Base-by-base conservation (phyloP, 257 asterid genomes). In the Lavandula angustifolia region DNA sequence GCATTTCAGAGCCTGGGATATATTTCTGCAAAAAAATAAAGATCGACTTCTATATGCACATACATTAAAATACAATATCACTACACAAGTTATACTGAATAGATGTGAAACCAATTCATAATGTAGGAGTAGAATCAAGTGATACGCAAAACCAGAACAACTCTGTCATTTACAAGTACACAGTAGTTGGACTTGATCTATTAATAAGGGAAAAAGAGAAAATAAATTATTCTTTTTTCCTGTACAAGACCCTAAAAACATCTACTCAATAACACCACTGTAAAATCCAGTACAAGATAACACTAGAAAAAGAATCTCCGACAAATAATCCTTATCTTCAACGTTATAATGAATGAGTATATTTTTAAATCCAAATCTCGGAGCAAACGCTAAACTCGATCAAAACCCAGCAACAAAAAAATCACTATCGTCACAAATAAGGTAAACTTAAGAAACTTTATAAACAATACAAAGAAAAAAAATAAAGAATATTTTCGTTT, bases 291-390 rank as follows among this genome's bases (percentile, higher is more conserved):
- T 40, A 55, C 71, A 60, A 12, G 49, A 64, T 31, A 66, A 35
- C 32, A 11, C 69, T 65, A 54, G 48, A 56, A 38, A 60, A 29
- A 46, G 8, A 50, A 57, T 31, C 41, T 50, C 50, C 67, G 48
- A 64, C 63, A 60, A 29, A 44, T 12, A 43, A 29, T 43, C 18
- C 42, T 53, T 44, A 32, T 41, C 44, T 42, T 10, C 22, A 16
- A 32, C 3, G 60, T 18, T 17, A 49, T 13, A 38, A 50, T 35
- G 60, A 32, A n/a, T 44, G 8, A 6, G 5, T 11, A 55, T 43
- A 38, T 9, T 14, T 34, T 16, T 46, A 71, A 56, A 62, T 59
- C 54, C 69, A 76, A 71, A 72, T 71, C 72, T 67, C 62, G 46
- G 34, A 16, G 22, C 4, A 43, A 60, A 60, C 17, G 44, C 22